Percentiles rank a stretch among this genome's conserved stretches.
phyloP scores from a whole-genome alignment of 2,329 filamentous ascomycete species.

The Apiospora phragmitis region DNA sequence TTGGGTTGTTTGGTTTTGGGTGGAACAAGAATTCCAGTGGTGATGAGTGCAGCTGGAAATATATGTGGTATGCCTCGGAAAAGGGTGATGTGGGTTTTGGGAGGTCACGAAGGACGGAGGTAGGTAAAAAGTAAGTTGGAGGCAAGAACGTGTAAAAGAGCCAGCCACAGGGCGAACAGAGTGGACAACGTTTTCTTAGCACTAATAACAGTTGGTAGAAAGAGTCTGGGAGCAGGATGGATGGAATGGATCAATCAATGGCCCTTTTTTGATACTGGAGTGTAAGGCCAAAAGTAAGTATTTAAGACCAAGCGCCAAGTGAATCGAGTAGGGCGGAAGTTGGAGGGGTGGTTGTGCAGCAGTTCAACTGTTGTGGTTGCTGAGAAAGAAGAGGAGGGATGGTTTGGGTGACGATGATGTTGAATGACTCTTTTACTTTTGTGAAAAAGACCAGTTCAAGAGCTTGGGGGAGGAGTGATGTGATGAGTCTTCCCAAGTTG shows the following conservation, averaged over 20 bases:
- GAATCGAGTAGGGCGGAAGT: background rate
- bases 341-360: background rate
- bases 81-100: background rate
- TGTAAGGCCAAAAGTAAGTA: background rate
- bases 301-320: constrained; percentile 2
- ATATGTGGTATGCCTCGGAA: background rate
- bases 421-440: background rate
- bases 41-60: background rate
- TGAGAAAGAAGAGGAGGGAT: background rate
- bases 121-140: background rate
- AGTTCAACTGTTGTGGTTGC: background rate
- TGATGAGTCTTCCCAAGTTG: background rate
- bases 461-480: background rate
- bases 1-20: background rate
- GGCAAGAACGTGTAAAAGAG: constrained; percentile 2
- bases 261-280: constrained; percentile 1
- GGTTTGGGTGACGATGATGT: background rate
- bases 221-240: background rate
- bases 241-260: constrained; percentile 7
- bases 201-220: background rate
- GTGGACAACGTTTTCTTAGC: background rate
- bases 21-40: background rate
- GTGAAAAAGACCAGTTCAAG: background rate
- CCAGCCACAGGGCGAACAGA: constrained; percentile 3
- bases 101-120: background rate